A percentile compares a stretch with the other conserved stretches of the same genome.
Conservation (phyloP, 495 filamentous ascomycete species). For the Oidiodendron maius region DNA sequence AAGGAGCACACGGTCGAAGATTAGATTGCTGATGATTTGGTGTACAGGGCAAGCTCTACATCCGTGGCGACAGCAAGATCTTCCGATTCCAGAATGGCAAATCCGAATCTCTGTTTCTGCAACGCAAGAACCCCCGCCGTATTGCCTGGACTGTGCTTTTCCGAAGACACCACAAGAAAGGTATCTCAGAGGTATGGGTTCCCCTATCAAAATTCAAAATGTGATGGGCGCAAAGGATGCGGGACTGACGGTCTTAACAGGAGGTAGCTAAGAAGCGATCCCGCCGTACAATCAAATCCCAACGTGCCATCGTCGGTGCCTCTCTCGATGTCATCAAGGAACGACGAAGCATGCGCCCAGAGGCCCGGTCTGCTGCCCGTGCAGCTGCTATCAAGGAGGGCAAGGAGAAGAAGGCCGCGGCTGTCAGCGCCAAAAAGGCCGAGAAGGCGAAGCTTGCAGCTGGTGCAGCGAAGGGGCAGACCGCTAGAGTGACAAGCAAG, state of each 20-base stretch:
- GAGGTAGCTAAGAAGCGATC: conserved; percentile 99
- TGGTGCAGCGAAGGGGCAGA: conserved; percentile 65
- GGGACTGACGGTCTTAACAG: conserved; percentile 42
- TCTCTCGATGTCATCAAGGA: conserved; percentile 99
- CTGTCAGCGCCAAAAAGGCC: conserved; percentile 89
- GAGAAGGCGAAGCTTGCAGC: conserved; percentile 97
- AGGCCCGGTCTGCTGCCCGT: conserved; percentile 90
- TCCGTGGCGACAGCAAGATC: conserved; percentile 99
- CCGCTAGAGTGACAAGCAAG: conserved; percentile 81
- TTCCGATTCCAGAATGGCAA: conserved; percentile 99
- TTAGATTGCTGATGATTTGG: conserved; percentile 24
- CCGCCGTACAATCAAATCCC: conserved; percentile 94
- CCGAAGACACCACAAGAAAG: conserved; percentile 99
- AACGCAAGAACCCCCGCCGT: conserved; percentile 99
- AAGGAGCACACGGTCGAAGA: not conserved
- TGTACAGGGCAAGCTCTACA: conserved; percentile 89
- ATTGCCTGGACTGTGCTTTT: conserved; percentile 98
- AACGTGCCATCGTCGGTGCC: conserved; percentile 98
- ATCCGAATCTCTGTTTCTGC: conserved; percentile 98
- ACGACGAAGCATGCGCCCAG: conserved; percentile 85
- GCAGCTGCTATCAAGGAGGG: conserved; percentile 84
- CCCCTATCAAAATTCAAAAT: not conserved
- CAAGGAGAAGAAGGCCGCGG: conserved; percentile 93
- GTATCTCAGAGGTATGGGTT: conserved; percentile 94
- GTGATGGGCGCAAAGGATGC: not conserved